Percentiles rank a stretch among this genome's conserved stretches.
Evolutionary conservation across 148 eudicot genomes (phyloP).

Genomic region (Bassia scoparia): DNA sequence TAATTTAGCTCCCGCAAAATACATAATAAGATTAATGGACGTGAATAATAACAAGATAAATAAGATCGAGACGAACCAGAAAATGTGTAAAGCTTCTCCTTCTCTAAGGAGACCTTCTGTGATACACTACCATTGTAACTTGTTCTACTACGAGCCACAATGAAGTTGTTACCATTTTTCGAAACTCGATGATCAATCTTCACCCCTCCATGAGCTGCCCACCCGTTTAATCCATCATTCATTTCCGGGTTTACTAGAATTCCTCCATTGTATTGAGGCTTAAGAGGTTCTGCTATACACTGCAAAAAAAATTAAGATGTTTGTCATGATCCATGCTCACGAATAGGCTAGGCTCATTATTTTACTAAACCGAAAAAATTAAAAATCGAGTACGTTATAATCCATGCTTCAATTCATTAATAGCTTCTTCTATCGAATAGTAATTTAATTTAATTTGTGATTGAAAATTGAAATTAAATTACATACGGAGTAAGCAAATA

Average conservation of each 20-base stretch:
- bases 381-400: too few species aligned
- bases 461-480: neutral
- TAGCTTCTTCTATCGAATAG: neutral
- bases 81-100: conserved; percentile 42
- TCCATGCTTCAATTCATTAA: too few species aligned
- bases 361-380: too few species aligned
- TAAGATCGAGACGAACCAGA: conserved; percentile 39
- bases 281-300: conserved; percentile 51
- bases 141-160: conserved; percentile 36
- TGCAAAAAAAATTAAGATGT: conserved; percentile 23
- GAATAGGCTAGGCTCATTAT: too few species aligned
- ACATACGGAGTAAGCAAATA: neutral
- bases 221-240: conserved; percentile 44
- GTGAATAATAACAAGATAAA: neutral
- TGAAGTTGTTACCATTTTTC: conserved; percentile 37
- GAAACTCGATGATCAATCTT: conserved; percentile 34
- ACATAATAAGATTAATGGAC: too few species aligned
- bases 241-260: conserved; percentile 51
- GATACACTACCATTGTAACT: conserved; percentile 35
- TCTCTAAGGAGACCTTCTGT: conserved; percentile 34
- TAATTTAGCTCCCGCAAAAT: too few species aligned
- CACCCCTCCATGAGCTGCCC: conserved; percentile 43
- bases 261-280: conserved; percentile 65
- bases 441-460: neutral
- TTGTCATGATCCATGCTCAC: too few species aligned